Conservation (phyloP, 176 grass and related monocot species). For the Oryza coarctata region DNA sequence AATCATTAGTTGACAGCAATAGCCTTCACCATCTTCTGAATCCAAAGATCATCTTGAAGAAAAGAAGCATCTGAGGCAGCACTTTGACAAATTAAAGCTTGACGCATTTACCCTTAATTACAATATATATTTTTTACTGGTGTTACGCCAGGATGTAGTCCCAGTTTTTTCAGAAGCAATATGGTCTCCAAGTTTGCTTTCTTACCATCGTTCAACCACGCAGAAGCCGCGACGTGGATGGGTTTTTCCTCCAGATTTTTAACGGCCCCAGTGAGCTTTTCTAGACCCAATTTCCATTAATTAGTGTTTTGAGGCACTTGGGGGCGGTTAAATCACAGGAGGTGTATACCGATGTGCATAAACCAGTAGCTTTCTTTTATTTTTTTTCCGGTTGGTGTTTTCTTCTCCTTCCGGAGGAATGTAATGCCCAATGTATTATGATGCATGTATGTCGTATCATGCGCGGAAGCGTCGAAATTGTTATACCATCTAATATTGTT, state of each 20-base stretch:
- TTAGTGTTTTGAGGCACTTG: constrained; percentile 52
- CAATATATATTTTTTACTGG: constrained; percentile 46
- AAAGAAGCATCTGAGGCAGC: constrained; percentile 43
- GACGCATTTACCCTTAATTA: neutral
- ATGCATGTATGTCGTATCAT: neutral
- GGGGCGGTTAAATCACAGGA: constrained; percentile 69
- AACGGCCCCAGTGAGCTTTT: constrained; percentile 48
- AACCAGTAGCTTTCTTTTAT: neutral
- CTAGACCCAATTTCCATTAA: constrained; percentile 32
- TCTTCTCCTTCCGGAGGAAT: constrained; percentile 41
- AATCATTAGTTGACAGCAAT: constrained; percentile 20
- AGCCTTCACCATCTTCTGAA: constrained; percentile 50
- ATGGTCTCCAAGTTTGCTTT: constrained; percentile 6
- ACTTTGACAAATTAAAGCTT: neutral
- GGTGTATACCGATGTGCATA: constrained; percentile 43
- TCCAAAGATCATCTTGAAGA: constrained; percentile 53
- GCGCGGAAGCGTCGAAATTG: neutral
- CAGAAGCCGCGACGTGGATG: constrained; percentile 27
- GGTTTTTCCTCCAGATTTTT: constrained; percentile 80
- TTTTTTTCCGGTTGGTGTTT: constrained; percentile 21
- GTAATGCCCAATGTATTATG: constrained; percentile 40
- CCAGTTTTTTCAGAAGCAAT: neutral
- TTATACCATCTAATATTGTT: neutral
- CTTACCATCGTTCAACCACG: constrained; percentile 1
- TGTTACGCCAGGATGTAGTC: constrained; percentile 35